These are phyloP conservation scores for Pseudozyma sp. DNA, from an alignment of 1,284 basidiomycete species.

Conservation along the genomic window DNA sequence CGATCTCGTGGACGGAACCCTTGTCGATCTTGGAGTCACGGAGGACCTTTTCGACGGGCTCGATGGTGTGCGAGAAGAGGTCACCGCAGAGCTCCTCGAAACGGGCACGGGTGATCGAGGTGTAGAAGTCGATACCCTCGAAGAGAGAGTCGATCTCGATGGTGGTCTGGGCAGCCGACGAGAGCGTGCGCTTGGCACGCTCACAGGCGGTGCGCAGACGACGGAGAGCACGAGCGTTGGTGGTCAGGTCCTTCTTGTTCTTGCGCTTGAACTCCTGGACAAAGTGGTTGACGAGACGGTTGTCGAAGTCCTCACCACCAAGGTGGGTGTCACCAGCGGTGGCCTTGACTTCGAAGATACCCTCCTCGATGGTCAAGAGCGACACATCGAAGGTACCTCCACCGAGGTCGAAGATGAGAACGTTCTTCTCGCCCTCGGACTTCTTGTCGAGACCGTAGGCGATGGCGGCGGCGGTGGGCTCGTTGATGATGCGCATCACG, in stretches of 20 bases:
- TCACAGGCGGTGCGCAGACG: constrained; percentile 98
- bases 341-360: constrained; percentile 99
- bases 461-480: constrained; percentile 93
- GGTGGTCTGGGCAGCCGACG: constrained; percentile 93
- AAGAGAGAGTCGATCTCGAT: constrained; percentile 98
- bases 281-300: constrained; percentile 94
- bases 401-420: constrained; percentile 96
- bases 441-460: constrained; percentile 92
- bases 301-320: constrained; percentile 99
- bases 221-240: constrained; percentile 93
- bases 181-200: constrained; percentile 98
- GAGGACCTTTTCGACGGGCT: constrained; percentile 98
- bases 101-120: constrained; percentile 95
- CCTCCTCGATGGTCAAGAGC: constrained; percentile 95
- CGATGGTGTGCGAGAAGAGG: constrained; percentile 94
- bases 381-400: constrained; percentile 99
- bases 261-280: constrained; percentile 98
- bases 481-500: constrained; percentile 96
- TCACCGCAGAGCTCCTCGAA: constrained; percentile 99
- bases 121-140: constrained; percentile 99
- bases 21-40: constrained; percentile 99
- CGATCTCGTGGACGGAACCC: constrained; percentile 87
- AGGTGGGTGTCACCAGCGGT: constrained; percentile 99
- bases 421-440: constrained; percentile 86
- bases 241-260: constrained; percentile 95